phyloP scores from a whole-genome alignment of 2,329 filamentous ascomycete species.

The Colletotrichum tropicicola region DNA sequence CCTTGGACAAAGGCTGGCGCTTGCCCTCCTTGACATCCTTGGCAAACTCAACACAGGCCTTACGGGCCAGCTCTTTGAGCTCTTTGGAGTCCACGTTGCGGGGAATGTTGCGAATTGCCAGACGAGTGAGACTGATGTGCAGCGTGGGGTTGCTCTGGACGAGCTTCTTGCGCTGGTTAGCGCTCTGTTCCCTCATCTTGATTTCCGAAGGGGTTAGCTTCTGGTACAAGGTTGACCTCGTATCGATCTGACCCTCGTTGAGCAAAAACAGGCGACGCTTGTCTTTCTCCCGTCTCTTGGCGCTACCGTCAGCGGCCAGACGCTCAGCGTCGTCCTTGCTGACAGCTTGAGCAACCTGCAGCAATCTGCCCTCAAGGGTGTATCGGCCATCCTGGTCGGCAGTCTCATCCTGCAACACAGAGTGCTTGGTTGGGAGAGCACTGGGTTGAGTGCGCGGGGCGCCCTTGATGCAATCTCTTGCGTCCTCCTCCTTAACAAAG shows the following conservation, averaged over 20 bases:
- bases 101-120: conserved; percentile 92
- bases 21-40: conserved; percentile 83
- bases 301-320: conserved; percentile 76
- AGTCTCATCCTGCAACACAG: conserved; percentile 87
- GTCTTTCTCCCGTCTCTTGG: conserved; percentile 76
- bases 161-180: conserved; percentile 86
- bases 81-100: conserved; percentile 85
- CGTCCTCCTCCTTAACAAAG: conserved; percentile 82
- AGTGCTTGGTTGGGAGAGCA: conserved; percentile 68
- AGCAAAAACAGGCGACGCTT: conserved; percentile 91
- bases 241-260: conserved; percentile 82
- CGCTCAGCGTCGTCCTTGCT: conserved; percentile 81
- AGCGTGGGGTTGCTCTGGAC: conserved; percentile 92
- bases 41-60: conserved; percentile 95
- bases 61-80: conserved; percentile 87
- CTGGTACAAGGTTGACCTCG: conserved; percentile 80
- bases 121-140: conserved; percentile 87
- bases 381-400: conserved; percentile 85
- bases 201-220: conserved; percentile 81
- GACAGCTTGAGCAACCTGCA: conserved; percentile 87
- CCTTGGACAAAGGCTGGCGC: conserved; percentile 84
- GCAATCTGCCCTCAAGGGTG: conserved; percentile 87
- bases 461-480: conserved; percentile 76
- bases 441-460: conserved; percentile 70
- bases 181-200: conserved; percentile 87